Conservation (phyloP, 176 grass and related monocot species). For the Paspalum notatum region DNA sequence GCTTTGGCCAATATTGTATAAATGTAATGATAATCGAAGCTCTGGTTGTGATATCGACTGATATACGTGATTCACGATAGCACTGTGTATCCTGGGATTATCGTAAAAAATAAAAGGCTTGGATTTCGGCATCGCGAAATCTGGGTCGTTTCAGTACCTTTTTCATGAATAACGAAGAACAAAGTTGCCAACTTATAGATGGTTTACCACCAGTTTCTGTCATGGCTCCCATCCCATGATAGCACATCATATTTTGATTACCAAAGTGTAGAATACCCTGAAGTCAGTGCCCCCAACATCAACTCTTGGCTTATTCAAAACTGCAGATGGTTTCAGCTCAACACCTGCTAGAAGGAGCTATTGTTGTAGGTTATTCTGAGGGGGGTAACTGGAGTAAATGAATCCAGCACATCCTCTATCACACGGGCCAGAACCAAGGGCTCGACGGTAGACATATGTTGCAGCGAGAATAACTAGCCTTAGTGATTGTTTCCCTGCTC, state of each 20-base stretch:
- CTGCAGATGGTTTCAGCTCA: slow-evolving; percentile 59
- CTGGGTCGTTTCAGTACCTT: too few species aligned
- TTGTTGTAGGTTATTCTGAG: slow-evolving; percentile 52
- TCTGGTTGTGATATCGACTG: too few species aligned
- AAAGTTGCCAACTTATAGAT: slow-evolving; percentile 13
- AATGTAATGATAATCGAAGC: too few species aligned
- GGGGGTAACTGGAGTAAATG: slow-evolving; percentile 34
- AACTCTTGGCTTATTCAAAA: slow-evolving; percentile 52
- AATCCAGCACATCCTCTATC: slow-evolving; percentile 64
- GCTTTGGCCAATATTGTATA: too few species aligned
- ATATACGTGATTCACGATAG: too few species aligned
- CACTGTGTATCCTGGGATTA: too few species aligned
- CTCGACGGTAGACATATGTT: slow-evolving; percentile 31
- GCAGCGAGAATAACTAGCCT: neutral
- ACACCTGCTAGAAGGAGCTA: slow-evolving; percentile 54
- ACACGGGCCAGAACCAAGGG: slow-evolving; percentile 59
- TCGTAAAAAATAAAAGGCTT: too few species aligned
- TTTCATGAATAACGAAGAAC: slow-evolving; percentile 37
- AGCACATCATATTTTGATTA: slow-evolving; percentile 32
- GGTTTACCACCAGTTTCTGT: neutral
- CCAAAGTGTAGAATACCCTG: slow-evolving; percentile 65
- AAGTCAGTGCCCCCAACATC: slow-evolving; percentile 66
- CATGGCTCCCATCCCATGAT: neutral
- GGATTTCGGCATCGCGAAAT: too few species aligned
- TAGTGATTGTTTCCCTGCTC: neutral